Conservation (phyloP, 306 rosid genomes). For the Alnus rubra region DNA sequence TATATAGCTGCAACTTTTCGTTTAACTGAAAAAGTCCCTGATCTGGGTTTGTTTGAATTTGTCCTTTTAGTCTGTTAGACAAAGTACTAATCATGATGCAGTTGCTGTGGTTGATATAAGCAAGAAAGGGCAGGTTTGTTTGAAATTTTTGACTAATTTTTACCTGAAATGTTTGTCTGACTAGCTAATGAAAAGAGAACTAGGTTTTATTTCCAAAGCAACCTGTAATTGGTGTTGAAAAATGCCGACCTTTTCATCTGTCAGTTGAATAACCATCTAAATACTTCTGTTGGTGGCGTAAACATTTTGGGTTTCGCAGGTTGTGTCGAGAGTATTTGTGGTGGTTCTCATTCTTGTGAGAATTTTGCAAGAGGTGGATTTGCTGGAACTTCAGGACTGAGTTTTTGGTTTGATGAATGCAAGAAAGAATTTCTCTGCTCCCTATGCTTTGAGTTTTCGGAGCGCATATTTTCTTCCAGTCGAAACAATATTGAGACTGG, state of each 20-base stretch:
- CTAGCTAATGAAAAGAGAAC: not conserved
- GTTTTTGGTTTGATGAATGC: constrained; percentile 7
- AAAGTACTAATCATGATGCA: not conserved
- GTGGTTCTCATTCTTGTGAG: constrained; percentile 20
- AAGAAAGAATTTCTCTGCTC: constrained; percentile 22
- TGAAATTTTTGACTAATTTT: not conserved
- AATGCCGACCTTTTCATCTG: not conserved
- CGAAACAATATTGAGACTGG: constrained; percentile 35
- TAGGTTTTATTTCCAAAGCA: not conserved
- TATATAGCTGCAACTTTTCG: not conserved
- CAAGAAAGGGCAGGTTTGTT: not conserved
- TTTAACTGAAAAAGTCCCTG: not conserved
- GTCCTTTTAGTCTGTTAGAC: not conserved
- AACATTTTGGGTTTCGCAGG: constrained; percentile 11
- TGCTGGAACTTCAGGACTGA: constrained; percentile 35
- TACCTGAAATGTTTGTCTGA: not conserved
- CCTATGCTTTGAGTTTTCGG: constrained; percentile 26
- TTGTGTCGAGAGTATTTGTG: constrained; percentile 14
- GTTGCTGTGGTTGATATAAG: not conserved
- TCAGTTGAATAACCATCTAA: not conserved
- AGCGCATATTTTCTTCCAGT: constrained; percentile 26
- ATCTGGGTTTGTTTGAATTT: not conserved
- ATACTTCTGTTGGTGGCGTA: not conserved
- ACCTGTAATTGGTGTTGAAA: not conserved
- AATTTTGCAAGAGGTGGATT: constrained; percentile 25